Evolutionary conservation across 345 rosid genomes (phyloP).

Genomic region (Geranium brycei): DNA sequence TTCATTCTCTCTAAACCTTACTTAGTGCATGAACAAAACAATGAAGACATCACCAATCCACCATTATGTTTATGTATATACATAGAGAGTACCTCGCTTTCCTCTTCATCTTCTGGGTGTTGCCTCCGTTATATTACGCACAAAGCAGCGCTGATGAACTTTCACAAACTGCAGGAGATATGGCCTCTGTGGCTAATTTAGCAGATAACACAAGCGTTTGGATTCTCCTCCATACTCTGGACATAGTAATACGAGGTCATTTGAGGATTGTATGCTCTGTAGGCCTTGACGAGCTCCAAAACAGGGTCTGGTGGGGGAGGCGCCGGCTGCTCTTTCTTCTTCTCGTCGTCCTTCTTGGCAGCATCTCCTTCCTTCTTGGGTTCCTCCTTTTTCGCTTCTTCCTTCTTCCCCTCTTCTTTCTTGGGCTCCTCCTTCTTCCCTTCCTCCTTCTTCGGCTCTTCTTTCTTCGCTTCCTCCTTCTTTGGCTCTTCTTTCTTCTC

Average conservation of each 20-base stretch:
- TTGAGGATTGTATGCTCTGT: constrained; percentile 77
- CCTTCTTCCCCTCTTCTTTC: constrained; percentile 11
- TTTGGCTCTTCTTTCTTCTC: constrained; percentile 60
- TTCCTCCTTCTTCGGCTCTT: constrained; percentile 35
- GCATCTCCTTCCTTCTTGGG: constrained; percentile 22
- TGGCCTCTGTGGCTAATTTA: constrained; percentile 2
- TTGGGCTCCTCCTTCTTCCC: constrained; percentile 26
- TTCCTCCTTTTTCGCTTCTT: constrained; percentile 44
- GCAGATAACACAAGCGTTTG: constrained; percentile 81
- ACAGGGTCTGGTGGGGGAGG: constrained; percentile 45
- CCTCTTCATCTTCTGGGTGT: background rate
- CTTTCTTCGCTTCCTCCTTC: constrained; percentile 55
- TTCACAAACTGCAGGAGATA: constrained; percentile 1
- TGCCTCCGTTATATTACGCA: constrained; percentile 7
- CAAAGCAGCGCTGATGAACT: constrained; percentile 17
- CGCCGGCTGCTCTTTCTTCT: constrained; percentile 8
- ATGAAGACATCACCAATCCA: background rate
- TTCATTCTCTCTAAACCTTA: constrained; percentile 13
- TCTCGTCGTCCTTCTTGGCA: constrained; percentile 17
- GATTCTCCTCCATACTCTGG: constrained; percentile 87
- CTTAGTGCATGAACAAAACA: background rate
- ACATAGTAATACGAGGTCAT: constrained; percentile 53
- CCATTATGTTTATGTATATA: background rate
- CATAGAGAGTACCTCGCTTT: background rate
- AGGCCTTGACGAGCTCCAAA: constrained; percentile 65